Evolutionary conservation across 306 rosid species (phyloP), one percentile per base, ranked within the genome.

Genomic region (Ormosia emarginata): DNA sequence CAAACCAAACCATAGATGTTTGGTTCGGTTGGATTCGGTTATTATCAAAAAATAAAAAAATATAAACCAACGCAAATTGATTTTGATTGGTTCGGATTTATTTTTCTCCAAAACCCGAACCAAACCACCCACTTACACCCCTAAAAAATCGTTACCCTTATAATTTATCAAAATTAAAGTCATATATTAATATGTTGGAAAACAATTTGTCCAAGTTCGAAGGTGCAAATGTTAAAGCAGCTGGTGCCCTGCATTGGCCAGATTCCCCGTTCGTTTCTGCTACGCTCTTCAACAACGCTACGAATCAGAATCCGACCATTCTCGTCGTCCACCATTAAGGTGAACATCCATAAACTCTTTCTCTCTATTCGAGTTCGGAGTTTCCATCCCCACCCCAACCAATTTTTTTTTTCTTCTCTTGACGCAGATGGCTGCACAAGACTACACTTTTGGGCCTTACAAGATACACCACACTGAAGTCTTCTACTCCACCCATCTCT

Each of bases 381-480:
- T 24, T 61, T 15, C 70, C 24, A 6, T 65, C 46, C 7, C 32
- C 6, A 52, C 24, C 24, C 24, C 24, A 24, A 24, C 49, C 50
- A 47, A n/a, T n/a, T n/a, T 32, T 61, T 41, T 50, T 10, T 17
- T 74, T 46, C 14, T 62, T 62, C 3, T 32, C 1, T 32, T 11
- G 6, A 62, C 9, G n/a, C 62, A 86, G 90, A 86, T 83, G 90
- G 80, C 89, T 71, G 50, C 85, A 13, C 63, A 86, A 83, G 62
- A 71, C 74, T 86, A 75, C 79, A 77, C 77, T 37, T 86, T 86
- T 66, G 90, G 90, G 12, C 85, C 90, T 10, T 83, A 86, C 90
- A 86, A 86, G 84, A 92, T 95, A 66, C 89, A 87, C 83, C 67
- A 65, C n/a, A 89, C 64, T 47, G 96, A 89, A 87, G 99, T 95